Base-by-base conservation (phyloP, 176 grass and related monocot genomes). In the Cocos nucifera region DNA sequence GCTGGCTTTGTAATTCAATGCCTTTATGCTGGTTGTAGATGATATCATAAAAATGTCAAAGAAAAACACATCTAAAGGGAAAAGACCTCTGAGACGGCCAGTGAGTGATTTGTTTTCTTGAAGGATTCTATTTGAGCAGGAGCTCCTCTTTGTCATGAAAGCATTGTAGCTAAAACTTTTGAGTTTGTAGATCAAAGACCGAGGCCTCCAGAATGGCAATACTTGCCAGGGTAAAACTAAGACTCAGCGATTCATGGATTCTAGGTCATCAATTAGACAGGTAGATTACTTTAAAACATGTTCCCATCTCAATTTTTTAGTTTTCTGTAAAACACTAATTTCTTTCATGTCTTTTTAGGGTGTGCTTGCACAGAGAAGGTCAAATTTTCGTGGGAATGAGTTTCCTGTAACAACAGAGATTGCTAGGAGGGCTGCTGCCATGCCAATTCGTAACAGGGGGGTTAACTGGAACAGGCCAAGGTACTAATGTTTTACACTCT, bases 1-100 rank as follows among this genome's bases (percentile, higher is more conserved):
- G 6, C 32, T 64, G 20, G 5, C 6, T 3, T 64, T 64, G 12
- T 64, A 19, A 62, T 62, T n/a, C 27, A 57, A 15, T 35, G 32
- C 15, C 9, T 50, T 54, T 3, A 44, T 44, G 58, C 1, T 62
- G 30, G 51, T 69, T 49, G 7, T 35, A 97, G 94, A 98, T 65
- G 88, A 98, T 66, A 98, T 93, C 61, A 98, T 98, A 69, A 98
- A 90, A 71, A 89, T 93, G 85, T 98, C 94, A 51, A 98, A 98
- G 94, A 89, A 95, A 67, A 98, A 86, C 48, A 51, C 39, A 62
- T 55, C 79, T 68, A 79, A 68, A 65, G 84, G 64, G 48, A 92
- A 80, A 81, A 77, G 73, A 70, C 60, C 82, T 53, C 64, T 77
- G 56, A 83, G 88, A 49, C 76, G 71, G 49, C 85, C 82, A 22